phyloP scores from a whole-genome alignment of 2,329 filamentous ascomycete species.

The Dothidotthia symphoricarpi region DNA sequence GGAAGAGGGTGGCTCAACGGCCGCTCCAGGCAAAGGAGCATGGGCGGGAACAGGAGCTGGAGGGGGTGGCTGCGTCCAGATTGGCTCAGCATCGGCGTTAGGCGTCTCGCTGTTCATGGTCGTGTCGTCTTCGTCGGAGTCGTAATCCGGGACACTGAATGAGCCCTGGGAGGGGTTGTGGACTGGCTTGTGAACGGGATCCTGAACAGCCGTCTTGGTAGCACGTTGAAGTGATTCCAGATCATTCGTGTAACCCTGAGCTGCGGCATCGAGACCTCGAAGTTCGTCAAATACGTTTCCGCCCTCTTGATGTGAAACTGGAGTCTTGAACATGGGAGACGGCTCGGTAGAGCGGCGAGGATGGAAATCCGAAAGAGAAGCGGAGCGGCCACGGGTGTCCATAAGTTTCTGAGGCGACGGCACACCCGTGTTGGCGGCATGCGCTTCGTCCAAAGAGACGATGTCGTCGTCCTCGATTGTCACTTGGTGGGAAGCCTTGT shows the following conservation, averaged over 20 bases:
- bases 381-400: slow-evolving; percentile 24
- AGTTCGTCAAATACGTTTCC: slow-evolving; percentile 33
- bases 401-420: slow-evolving; percentile 9
- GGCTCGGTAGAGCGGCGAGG: slow-evolving; percentile 31
- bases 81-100: slow-evolving; percentile 15
- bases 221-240: slow-evolving; percentile 14
- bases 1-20: slow-evolving; percentile 4
- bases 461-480: slow-evolving; percentile 12
- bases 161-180: slow-evolving; percentile 16
- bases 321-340: slow-evolving; percentile 33
- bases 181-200: background rate
- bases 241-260: slow-evolving; percentile 15
- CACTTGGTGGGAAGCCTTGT: slow-evolving; percentile 16
- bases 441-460: slow-evolving; percentile 23
- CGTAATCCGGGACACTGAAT: slow-evolving; percentile 26
- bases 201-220: slow-evolving; percentile 7
- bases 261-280: slow-evolving; percentile 15
- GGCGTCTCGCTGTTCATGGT: slow-evolving; percentile 15
- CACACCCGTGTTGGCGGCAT: slow-evolving; percentile 5
- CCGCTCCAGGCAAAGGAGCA: slow-evolving; percentile 27
- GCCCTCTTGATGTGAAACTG: slow-evolving; percentile 16
- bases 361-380: slow-evolving; percentile 25
- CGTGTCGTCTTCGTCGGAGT: slow-evolving; percentile 21
- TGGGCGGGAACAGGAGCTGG: slow-evolving; percentile 38
- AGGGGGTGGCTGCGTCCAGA: slow-evolving; percentile 38